phyloP scores from a whole-genome alignment of 192 early-diverging fungal genomes.

The Backusella sp. region DNA sequence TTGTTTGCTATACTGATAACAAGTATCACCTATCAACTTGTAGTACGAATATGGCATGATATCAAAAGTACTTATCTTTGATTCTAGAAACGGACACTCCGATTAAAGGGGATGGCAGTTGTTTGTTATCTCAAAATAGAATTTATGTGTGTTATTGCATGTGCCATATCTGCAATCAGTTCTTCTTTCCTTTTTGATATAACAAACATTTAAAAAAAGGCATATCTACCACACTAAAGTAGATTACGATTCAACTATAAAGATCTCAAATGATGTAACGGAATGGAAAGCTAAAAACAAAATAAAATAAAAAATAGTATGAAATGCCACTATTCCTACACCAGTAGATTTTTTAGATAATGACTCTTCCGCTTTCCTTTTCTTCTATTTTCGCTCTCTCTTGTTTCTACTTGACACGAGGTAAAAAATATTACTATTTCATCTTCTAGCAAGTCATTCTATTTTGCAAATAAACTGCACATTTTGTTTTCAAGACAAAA shows the following conservation, averaged over 20 bases:
- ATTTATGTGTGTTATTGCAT: neutral
- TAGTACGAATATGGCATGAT: neutral
- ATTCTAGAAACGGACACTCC: neutral
- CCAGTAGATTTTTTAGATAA: neutral
- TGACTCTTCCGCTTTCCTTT: neutral
- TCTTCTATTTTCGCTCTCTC: neutral
- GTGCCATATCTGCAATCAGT: neutral
- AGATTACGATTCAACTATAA: neutral
- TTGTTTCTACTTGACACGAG: too few species aligned
- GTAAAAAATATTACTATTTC: neutral
- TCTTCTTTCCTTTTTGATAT: neutral
- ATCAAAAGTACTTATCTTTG: neutral
- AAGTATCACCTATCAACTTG: neutral
- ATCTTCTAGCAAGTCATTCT: neutral
- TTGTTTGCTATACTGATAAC: conserved; percentile 8
- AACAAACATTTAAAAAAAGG: neutral
- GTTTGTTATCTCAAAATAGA: neutral
- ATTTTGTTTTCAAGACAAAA: neutral
- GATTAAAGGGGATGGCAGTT: neutral
- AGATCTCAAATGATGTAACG: neutral
- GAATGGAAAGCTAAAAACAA: too few species aligned
- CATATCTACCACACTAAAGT: neutral
- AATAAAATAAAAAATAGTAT: neutral
- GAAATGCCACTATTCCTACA: neutral
- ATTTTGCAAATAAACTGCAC: neutral